Percentiles rank a stretch among this genome's conserved stretches.
phyloP scores from a whole-genome alignment of 371 early-diverging fungal species.

The Massospora cicadina region DNA sequence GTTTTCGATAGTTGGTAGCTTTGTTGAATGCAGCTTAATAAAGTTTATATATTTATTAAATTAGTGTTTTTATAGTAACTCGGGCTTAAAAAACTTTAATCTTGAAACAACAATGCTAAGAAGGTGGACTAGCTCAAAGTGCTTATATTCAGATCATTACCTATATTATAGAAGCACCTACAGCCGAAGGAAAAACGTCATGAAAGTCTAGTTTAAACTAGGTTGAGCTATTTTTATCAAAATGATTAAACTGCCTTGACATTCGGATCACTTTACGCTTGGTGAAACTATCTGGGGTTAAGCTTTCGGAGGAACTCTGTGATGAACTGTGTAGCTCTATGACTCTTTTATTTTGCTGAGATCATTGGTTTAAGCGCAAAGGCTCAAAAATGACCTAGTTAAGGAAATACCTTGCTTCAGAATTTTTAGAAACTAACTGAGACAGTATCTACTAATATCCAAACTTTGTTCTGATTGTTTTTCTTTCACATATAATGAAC shows the following conservation, averaged over 20 bases:
- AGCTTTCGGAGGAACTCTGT: background rate
- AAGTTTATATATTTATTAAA: no score
- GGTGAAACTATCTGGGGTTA: background rate
- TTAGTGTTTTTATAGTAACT: no score
- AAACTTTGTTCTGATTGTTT: background rate
- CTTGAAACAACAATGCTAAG: no score
- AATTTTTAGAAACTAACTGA: background rate
- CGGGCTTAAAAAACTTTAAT: no score
- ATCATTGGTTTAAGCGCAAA: background rate
- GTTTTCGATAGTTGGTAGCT: no score
- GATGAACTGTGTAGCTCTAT: no score
- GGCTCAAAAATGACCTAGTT: background rate
- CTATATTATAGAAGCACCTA: background rate
- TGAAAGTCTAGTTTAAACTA: background rate
- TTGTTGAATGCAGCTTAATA: no score
- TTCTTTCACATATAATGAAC: background rate
- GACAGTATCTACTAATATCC: background rate
- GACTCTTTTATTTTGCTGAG: no score
- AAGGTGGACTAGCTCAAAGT: no score
- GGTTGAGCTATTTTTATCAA: no score
- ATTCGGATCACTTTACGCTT: background rate
- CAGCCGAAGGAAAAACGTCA: background rate
- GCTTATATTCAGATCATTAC: no score
- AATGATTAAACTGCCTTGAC: background rate
- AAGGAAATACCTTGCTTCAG: background rate